These are phyloP conservation scores for Podospora anserina DNA, from an alignment of 495 filamentous ascomycete species.

Conservation along the genomic window DNA sequence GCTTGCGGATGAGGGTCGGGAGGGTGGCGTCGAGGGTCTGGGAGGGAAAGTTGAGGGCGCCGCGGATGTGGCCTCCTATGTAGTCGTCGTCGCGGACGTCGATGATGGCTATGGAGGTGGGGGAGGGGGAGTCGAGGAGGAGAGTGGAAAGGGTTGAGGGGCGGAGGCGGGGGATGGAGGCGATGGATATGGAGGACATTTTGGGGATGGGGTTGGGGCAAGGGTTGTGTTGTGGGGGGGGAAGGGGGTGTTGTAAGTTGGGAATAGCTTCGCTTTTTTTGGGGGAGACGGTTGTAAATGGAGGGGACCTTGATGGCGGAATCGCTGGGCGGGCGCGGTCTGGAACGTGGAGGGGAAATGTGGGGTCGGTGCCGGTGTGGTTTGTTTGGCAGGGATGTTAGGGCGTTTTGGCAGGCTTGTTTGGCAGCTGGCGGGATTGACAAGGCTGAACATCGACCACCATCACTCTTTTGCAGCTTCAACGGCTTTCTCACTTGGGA, in stretches of 20 bases:
- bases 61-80: slow-evolving; percentile 86
- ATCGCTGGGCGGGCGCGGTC: background rate
- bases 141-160: slow-evolving; percentile 58
- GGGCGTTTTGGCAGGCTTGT: background rate
- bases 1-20: slow-evolving; percentile 75
- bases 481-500: background rate
- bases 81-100: slow-evolving; percentile 92
- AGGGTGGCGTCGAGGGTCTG: slow-evolving; percentile 66
- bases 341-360: background rate
- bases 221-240: background rate
- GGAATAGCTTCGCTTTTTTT: slow-evolving; percentile 6
- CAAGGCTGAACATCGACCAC: background rate
- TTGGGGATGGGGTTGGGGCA: background rate
- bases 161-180: slow-evolving; percentile 61
- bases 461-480: background rate
- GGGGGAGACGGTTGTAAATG: background rate
- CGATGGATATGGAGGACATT: slow-evolving; percentile 45
- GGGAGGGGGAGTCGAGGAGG: slow-evolving; percentile 37
- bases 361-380: background rate
- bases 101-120: slow-evolving; percentile 62
- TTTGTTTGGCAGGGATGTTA: background rate
- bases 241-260: background rate
- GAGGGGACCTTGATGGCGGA: slow-evolving; percentile 9
- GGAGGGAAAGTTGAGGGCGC: slow-evolving; percentile 72
- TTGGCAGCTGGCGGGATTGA: slow-evolving; percentile 1